Evolutionary conservation across 208 protist species (phyloP), one percentile per base, ranked within the genome.

Genomic region (Crithidia brevicula): DNA sequence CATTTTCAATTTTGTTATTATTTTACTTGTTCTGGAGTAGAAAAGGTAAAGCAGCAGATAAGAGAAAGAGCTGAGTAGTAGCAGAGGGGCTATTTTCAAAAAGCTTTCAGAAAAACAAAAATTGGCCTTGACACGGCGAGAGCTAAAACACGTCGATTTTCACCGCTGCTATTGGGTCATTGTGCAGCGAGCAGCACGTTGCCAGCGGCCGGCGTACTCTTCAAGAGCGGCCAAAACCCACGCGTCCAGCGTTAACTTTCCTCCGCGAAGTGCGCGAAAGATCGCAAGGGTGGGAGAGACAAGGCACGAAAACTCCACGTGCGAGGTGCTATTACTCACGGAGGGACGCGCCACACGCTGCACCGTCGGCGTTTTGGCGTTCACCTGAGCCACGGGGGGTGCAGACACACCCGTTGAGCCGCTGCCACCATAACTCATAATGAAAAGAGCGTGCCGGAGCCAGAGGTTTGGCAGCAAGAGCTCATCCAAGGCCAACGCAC

Each of bases 401-500:
- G 42, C 13, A 22, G 42, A 6, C 16, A 47, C 42, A 1, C 6
- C 18, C 8, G 18, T 9, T 47, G 42, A 6, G 16, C 58, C 60
- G 2, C 65, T 43, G 13, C 53, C 27, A 16, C 66, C 77, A 43
- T 78, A 71, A 45, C 66, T 62, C 34, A 85, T 52, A n/a, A 89
- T 67, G 57, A 89, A 86, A 0, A 82, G 61, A 23, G 76, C 38
- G 62, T 89, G 83, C 10, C 66, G 72, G n/a, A 84, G 45, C 83
- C 83, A 89, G 16, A 30, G 59, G 30, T 51, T 45, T 15, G 45
- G 59, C 27, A 23, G 59, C 3, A 52, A 33, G 9, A 56, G 59
- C 30, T 52, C 22, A 2, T 43, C 30, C 11, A 56, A 56, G 15
- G 46, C 10, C 0, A 11, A 10, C 15, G 46, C 5, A 1, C 22